Evolutionary conservation across 768 basidiomycete species (phyloP), one percentile per base, ranked within the genome.

Genomic region (Amanita phalloides): DNA sequence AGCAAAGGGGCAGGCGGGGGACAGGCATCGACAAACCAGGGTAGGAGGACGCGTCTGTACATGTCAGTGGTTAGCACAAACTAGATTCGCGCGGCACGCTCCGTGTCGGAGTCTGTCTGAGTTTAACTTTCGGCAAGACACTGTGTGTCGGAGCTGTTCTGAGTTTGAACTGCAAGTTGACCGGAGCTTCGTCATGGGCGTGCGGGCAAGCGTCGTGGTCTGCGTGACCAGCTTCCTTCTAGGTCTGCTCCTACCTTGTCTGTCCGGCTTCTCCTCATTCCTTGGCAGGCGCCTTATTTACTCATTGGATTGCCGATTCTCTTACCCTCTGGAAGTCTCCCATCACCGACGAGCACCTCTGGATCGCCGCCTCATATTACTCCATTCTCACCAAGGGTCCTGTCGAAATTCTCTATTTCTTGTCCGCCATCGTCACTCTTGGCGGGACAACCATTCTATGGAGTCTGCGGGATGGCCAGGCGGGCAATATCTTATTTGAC

Each of bases 301-400:
- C 88, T 33, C 85, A 92, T 62, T 92, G 90, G 90, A 90, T 89
- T 55, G 90, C 90, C n/a, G 90, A 92, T 72, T 90, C 88, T 1
- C 70, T 90, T 48, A 92, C 90, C 32, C 74, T 92, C 37, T 92
- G 90, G 90, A 90, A 87, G 69, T 80, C 86, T 10, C 88, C 90
- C 39, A 75, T 84, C 58, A 90, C 86, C n/a, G 88, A 92, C 59
- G 81, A 82, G 55, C 79, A 86, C 57, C 74, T 92, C 10, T 89
- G 86, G 84, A 84, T 81, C 6, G 83, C 90, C 2, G 90, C 89
- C 6, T 69, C 76, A 48, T 92, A 92, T 65, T 92, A 92, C 63
- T 77, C 85, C 33, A 80, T 88, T 53, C 74, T 92, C 50, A 75
- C 86, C 21, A 84, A 79, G 55, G 78, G 77, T 8, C 81, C 86